Evolutionary conservation across 768 basidiomycete species (phyloP).

Genomic region (Lactarius trivialis): DNA sequence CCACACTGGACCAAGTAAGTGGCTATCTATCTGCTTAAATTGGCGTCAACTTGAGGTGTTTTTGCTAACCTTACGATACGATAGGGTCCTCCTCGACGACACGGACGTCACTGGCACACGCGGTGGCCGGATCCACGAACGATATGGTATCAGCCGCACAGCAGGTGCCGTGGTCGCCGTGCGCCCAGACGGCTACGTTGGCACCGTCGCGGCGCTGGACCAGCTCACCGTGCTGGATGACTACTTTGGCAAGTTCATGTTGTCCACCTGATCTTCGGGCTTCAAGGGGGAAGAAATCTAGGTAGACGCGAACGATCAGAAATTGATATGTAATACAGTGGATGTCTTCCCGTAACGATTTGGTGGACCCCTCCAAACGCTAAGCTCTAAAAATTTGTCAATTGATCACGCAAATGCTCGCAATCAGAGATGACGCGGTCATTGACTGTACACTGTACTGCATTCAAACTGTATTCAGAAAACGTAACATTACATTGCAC

Average conservation of each 20-base stretch:
- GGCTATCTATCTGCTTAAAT: neutral
- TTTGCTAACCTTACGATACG: neutral
- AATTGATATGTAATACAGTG: neutral
- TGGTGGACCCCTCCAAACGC: neutral
- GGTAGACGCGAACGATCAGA: neutral
- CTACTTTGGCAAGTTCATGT: conserved; percentile 47
- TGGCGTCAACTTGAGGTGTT: neutral
- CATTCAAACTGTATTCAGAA: too few species aligned
- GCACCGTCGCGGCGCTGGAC: conserved; percentile 47
- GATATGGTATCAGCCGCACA: conserved; percentile 43
- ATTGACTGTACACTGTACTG: too few species aligned
- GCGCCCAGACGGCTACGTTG: conserved; percentile 63
- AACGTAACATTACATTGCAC: too few species aligned
- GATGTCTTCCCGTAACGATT: neutral
- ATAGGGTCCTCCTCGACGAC: conserved; percentile 58
- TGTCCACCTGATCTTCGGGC: neutral
- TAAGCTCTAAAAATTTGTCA: neutral
- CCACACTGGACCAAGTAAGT: conserved; percentile 40
- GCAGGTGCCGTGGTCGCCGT: conserved; percentile 48
- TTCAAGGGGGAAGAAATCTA: neutral
- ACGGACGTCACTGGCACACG: conserved; percentile 35
- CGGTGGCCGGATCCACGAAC: conserved; percentile 50
- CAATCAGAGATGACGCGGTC: too few species aligned
- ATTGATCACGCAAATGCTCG: neutral
- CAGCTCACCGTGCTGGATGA: conserved; percentile 32